Evolutionary conservation across 2,329 filamentous ascomycete genomes (phyloP).

Genomic region (Aspergillus spinulosporus): DNA sequence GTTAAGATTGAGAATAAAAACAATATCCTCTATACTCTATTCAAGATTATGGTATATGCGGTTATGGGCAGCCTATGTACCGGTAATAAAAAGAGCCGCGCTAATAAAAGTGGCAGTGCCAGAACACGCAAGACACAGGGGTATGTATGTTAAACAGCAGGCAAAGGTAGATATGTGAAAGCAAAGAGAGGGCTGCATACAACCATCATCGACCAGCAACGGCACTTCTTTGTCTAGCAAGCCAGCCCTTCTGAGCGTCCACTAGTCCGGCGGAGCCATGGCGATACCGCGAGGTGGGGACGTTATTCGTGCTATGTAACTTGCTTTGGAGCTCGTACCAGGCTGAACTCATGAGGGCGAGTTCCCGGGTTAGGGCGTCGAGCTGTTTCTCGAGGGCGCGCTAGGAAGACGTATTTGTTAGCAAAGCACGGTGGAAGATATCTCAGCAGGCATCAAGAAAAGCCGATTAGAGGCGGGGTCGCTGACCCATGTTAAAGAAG

Average conservation of each 20-base stretch:
- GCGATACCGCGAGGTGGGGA: slow-evolving; percentile 43
- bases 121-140: neutral
- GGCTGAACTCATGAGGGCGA: slow-evolving; percentile 48
- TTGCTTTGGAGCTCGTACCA: slow-evolving; percentile 51
- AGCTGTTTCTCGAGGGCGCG: slow-evolving; percentile 44
- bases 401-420: slow-evolving; percentile 28
- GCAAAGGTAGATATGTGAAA: neutral
- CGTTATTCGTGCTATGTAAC: slow-evolving; percentile 47
- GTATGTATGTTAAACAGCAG: too few relatives aligned
- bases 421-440: slow-evolving; percentile 10
- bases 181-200: too few relatives aligned
- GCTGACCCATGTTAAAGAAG: too few relatives aligned
- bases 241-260: slow-evolving; percentile 46
- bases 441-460: neutral
- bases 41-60: neutral
- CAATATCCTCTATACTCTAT: too few relatives aligned
- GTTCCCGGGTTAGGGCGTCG: slow-evolving; percentile 44
- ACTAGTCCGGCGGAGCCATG: slow-evolving; percentile 35
- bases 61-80: neutral
- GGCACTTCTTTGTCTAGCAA: slow-evolving; percentile 46
- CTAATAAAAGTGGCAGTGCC: neutral
- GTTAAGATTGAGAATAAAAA: too few relatives aligned
- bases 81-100: neutral
- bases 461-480: neutral
- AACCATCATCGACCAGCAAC: slow-evolving; percentile 41